Evolutionary conservation across 805 yeast genomes (phyloP).

Genomic region (Candida maltosa): DNA sequence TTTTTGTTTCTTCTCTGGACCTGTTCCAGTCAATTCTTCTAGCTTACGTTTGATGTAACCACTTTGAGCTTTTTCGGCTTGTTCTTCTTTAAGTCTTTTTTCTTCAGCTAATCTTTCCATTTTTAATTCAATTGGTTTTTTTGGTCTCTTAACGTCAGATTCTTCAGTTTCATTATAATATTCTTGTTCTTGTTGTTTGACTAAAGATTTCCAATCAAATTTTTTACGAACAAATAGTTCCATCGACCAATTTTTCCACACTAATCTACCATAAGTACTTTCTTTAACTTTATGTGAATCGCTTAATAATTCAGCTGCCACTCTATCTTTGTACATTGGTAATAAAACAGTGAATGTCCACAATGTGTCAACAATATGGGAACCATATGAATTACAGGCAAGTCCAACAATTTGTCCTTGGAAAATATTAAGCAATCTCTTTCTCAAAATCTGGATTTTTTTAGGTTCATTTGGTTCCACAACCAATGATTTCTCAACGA

Average conservation of each 20-base stretch:
- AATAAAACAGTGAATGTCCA: conserved; percentile 78
- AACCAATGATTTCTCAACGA: conserved; percentile 60
- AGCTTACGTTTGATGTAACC: conserved; percentile 18
- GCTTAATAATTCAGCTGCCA: conserved; percentile 63
- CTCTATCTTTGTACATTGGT: conserved; percentile 81
- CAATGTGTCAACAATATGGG: conserved; percentile 81
- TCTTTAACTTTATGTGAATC: conserved; percentile 72
- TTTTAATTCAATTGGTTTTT: conserved; percentile 41
- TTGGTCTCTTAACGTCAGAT: conserved; percentile 15
- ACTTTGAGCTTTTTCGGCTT: conserved; percentile 17
- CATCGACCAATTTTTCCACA: conserved; percentile 94
- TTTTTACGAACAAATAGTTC: conserved; percentile 72
- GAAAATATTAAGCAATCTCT: conserved; percentile 65
- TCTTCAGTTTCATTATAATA: conserved; percentile 15
- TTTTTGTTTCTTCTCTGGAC: conserved; percentile 10
- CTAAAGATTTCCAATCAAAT: conserved; percentile 75
- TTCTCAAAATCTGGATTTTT: conserved; percentile 52
- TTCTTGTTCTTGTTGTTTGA: conserved; percentile 44
- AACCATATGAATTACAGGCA: conserved; percentile 84
- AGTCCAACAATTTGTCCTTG: conserved; percentile 53
- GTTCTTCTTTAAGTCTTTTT: conserved; percentile 24
- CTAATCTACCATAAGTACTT: conserved; percentile 82
- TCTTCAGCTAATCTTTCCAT: conserved; percentile 35
- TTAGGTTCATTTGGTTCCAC: conserved; percentile 41
- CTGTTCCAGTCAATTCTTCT: conserved; percentile 11